These are phyloP conservation scores for Aspergillus flavus DNA, from an alignment of 2,329 filamentous ascomycete genomes.

Conservation along the genomic window DNA sequence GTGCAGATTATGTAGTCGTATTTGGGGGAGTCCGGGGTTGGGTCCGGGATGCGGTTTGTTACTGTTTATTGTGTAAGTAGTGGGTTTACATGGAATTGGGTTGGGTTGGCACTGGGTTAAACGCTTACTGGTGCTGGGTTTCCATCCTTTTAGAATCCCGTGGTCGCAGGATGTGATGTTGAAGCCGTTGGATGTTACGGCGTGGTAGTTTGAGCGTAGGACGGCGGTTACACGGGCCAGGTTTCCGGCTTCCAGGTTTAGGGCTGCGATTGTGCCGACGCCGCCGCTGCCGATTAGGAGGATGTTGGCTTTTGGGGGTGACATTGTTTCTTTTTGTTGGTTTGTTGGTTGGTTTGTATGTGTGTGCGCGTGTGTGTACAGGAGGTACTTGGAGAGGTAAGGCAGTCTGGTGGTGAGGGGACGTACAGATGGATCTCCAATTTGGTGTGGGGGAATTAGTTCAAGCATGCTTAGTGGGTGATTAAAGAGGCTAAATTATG, in stretches of 20 bases:
- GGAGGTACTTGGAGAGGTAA: no score
- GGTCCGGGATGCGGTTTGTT: conserved; percentile 45
- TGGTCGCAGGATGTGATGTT: conserved; percentile 59
- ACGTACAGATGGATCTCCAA: neutral
- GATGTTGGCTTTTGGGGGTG: conserved; percentile 28
- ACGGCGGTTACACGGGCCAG: conserved; percentile 58
- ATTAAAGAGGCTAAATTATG: neutral
- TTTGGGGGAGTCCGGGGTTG: neutral
- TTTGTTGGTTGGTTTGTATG: neutral
- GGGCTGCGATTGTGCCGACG: conserved; percentile 59
- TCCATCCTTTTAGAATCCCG: conserved; percentile 53
- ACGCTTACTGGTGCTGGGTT: conserved; percentile 38
- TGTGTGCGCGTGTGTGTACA: neutral
- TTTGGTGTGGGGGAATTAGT: neutral
- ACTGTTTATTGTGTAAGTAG: neutral
- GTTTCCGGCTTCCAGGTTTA: conserved; percentile 55
- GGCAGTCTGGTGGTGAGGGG: no score
- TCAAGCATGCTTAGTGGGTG: neutral
- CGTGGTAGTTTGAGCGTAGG: conserved; percentile 58
- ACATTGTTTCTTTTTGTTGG: neutral
- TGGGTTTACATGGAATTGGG: no score
- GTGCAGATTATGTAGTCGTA: conserved; percentile 62
- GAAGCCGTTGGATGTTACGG: conserved; percentile 54
- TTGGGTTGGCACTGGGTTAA: no score
- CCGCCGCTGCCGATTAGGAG: conserved; percentile 59